Percentiles rank a stretch among this genome's conserved stretches.
Conservation (phyloP, 2,329 filamentous ascomycete species). For the Chaetothyriales sp. region DNA sequence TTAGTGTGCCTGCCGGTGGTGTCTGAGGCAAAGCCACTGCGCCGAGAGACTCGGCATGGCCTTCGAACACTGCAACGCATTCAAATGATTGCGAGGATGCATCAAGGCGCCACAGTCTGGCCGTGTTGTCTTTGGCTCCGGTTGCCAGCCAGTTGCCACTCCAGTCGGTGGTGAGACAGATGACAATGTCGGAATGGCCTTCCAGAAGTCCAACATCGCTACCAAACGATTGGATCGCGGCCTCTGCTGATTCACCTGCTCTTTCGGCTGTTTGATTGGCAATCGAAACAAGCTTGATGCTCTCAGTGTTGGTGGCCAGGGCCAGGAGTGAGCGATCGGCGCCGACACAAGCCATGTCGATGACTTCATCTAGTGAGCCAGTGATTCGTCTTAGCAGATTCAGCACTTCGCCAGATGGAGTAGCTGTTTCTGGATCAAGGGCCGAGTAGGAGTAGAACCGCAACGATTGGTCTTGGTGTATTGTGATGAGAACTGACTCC, state of each 20-base stretch:
- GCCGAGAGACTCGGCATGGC: slow-evolving; percentile 85
- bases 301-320: slow-evolving; percentile 87
- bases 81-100: slow-evolving; percentile 55
- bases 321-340: slow-evolving; percentile 69
- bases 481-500: slow-evolving; percentile 45
- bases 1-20: slow-evolving; percentile 54
- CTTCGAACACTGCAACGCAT: slow-evolving; percentile 71
- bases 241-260: slow-evolving; percentile 18
- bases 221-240: slow-evolving; percentile 43
- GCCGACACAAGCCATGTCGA: slow-evolving; percentile 78
- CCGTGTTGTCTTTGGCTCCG: slow-evolving; percentile 91
- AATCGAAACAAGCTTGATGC: slow-evolving; percentile 72
- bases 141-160: slow-evolving; percentile 94
- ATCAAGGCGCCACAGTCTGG: slow-evolving; percentile 78
- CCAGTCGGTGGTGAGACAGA: slow-evolving; percentile 88
- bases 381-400: slow-evolving; percentile 63
- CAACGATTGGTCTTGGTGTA: slow-evolving; percentile 81
- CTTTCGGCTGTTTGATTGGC: slow-evolving; percentile 18
- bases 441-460: slow-evolving; percentile 50
- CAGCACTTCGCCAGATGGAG: slow-evolving; percentile 30
- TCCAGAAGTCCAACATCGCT: slow-evolving; percentile 74
- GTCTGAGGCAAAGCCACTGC: slow-evolving; percentile 70
- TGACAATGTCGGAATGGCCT: slow-evolving; percentile 90
- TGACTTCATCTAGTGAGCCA: slow-evolving; percentile 93
- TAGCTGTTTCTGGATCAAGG: slow-evolving; percentile 21